These are phyloP conservation scores for Debaryomyces singareniensis DNA, from an alignment of 1,139 yeast genomes.

Conservation along the genomic window DNA sequence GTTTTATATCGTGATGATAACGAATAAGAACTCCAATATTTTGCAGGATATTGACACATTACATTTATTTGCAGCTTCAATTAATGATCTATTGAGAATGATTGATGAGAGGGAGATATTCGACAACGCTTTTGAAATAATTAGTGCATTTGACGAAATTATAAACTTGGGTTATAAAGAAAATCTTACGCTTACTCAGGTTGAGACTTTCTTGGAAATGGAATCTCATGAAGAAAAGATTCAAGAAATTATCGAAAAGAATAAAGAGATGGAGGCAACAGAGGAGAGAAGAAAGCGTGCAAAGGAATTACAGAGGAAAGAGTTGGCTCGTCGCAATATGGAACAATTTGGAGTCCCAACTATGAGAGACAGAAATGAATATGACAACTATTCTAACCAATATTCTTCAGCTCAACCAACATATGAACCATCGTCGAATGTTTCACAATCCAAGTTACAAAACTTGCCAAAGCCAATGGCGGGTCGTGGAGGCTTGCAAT, in stretches of 20 bases:
- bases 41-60: conserved; percentile 92
- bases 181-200: conserved; percentile 75
- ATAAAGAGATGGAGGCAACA: conserved; percentile 93
- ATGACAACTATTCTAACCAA: conserved; percentile 30
- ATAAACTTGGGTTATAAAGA: conserved; percentile 88
- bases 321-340: conserved; percentile 57
- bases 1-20: conserved; percentile 82
- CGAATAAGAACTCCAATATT: conserved; percentile 88
- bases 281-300: conserved; percentile 97
- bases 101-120: conserved; percentile 82
- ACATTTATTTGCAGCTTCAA: conserved; percentile 76
- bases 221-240: conserved; percentile 98
- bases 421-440: conserved; percentile 1
- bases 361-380: conserved; percentile 15
- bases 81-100: conserved; percentile 64
- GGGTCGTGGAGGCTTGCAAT: conserved; percentile 71
- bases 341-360: conserved; percentile 18
- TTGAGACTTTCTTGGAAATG: conserved; percentile 89
- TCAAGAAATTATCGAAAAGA: conserved; percentile 94
- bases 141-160: conserved; percentile 92
- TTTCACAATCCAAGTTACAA: conserved; percentile 12
- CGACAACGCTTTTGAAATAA: conserved; percentile 79
- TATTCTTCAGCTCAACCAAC: conserved; percentile 14
- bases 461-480: conserved; percentile 23
- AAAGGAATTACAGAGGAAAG: conserved; percentile 87